phyloP scores from a whole-genome alignment of 768 basidiomycete species.

The Leucosporidium yakuticum region DNA sequence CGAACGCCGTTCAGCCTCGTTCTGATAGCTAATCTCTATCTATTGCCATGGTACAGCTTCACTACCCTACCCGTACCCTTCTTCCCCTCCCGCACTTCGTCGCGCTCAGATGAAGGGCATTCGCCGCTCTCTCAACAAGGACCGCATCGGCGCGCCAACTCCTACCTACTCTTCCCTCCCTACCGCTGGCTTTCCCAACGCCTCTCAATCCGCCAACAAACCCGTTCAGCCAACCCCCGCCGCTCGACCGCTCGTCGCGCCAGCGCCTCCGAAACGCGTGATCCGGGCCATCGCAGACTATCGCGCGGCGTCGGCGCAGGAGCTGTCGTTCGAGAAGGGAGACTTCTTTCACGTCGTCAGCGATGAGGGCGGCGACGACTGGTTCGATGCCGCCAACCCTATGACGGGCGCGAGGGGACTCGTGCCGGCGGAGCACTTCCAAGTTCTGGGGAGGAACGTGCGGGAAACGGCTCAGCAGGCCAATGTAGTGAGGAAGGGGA shows the following conservation, averaged over 20 bases:
- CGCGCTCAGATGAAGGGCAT: conserved; percentile 23
- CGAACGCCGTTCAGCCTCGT: too few species aligned
- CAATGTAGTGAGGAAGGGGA: conserved; percentile 5
- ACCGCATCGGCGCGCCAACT: conserved; percentile 29
- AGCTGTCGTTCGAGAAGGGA: conserved; percentile 83
- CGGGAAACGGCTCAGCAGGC: conserved; percentile 29
- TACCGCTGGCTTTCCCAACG: conserved; percentile 3
- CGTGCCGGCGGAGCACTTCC: conserved; percentile 79
- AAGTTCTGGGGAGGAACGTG: conserved; percentile 69
- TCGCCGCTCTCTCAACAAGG: conserved; percentile 36
- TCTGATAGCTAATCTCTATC: too few species aligned
- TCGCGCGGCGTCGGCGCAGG: conserved; percentile 66
- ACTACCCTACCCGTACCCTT: background rate
- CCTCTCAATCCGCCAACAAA: background rate
- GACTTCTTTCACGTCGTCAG: conserved; percentile 95
- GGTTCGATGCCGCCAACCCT: conserved; percentile 95
- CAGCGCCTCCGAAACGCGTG: conserved; percentile 84
- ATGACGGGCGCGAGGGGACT: conserved; percentile 82
- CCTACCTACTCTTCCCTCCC: conserved; percentile 13
- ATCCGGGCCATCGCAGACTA: conserved; percentile 73
- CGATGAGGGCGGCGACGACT: conserved; percentile 53
- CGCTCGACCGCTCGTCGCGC: conserved; percentile 10
- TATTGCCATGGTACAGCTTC: background rate
- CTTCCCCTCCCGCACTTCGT: background rate
- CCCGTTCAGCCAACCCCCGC: background rate